Percentiles rank a stretch among this genome's conserved stretches.
These are phyloP conservation scores for Phaeolepiota aurea DNA, from an alignment of 768 basidiomycete genomes.

Conservation along the genomic window DNA sequence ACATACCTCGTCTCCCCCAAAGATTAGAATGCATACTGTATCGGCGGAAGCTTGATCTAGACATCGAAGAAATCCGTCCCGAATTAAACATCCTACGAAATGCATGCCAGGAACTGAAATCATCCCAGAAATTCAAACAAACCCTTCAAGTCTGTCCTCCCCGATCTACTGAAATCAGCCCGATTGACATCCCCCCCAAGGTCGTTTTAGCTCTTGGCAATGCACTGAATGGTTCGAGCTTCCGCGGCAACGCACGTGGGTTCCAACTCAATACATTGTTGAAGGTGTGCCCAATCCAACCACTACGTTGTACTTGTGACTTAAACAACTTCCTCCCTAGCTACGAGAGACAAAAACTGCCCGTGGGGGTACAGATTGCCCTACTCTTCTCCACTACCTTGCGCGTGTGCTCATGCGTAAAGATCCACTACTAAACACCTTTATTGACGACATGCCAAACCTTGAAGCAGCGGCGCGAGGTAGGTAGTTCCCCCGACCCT, in stretches of 20 bases:
- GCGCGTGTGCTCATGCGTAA: constrained; percentile 62
- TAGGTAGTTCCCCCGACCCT: constrained; percentile 20
- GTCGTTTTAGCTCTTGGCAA: constrained; percentile 76
- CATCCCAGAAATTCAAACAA: constrained; percentile 56
- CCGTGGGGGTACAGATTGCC: constrained; percentile 59
- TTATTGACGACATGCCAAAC: constrained; percentile 75
- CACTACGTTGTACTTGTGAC: not conserved
- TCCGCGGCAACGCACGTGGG: constrained; percentile 77
- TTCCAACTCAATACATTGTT: constrained; percentile 77
- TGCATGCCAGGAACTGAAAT: constrained; percentile 62
- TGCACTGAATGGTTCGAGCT: constrained; percentile 70
- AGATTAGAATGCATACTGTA: constrained; percentile 81
- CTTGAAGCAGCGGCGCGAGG: constrained; percentile 79
- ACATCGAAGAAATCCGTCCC: constrained; percentile 76
- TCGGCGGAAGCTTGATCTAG: constrained; percentile 72
- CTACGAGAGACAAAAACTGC: constrained; percentile 78
- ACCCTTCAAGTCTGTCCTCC: constrained; percentile 50
- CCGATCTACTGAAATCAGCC: not conserved
- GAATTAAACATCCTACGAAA: constrained; percentile 68
- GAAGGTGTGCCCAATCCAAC: constrained; percentile 45
- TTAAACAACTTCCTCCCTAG: constrained; percentile 26
- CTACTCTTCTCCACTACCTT: constrained; percentile 89
- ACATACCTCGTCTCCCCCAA: constrained; percentile 64
- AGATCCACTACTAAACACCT: constrained; percentile 57
- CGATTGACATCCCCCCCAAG: too few species aligned